phyloP scores from a whole-genome alignment of 306 rosid species.

The Fragaria nilgerrensis region DNA sequence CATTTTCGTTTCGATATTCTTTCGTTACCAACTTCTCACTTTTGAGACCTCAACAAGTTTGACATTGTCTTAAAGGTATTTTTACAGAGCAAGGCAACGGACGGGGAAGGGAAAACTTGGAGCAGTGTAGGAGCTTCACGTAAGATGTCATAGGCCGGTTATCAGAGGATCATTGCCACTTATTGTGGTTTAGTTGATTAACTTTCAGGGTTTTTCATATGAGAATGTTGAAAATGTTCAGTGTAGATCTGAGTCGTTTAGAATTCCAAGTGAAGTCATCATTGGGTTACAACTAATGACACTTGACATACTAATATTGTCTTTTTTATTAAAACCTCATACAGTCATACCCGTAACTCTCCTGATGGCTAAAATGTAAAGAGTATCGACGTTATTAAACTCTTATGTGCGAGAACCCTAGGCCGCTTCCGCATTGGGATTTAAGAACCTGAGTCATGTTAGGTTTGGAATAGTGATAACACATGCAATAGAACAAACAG shows the following conservation, averaged over 20 bases:
- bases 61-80: conserved; percentile 34
- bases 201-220: neutral
- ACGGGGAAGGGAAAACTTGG: neutral
- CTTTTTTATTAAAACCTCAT: no score
- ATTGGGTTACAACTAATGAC: no score
- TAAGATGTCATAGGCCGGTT: neutral
- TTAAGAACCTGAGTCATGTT: neutral
- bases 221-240: neutral
- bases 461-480: neutral
- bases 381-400: no score
- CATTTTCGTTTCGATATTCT: neutral
- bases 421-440: neutral
- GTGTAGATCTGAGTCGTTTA: no score
- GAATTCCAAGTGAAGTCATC: no score
- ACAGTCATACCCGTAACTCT: no score
- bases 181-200: neutral
- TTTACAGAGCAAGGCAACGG: conserved; percentile 16
- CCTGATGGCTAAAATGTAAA: fast-evolving
- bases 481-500: neutral
- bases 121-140: neutral
- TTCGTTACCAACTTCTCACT: conserved; percentile 44
- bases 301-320: no score
- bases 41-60: conserved; percentile 41
- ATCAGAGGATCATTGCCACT: neutral
- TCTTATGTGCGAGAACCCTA: no score